These are phyloP conservation scores for Verticillium tricorpus DNA, from an alignment of 2,329 filamentous ascomycete genomes.

Conservation along the genomic window DNA sequence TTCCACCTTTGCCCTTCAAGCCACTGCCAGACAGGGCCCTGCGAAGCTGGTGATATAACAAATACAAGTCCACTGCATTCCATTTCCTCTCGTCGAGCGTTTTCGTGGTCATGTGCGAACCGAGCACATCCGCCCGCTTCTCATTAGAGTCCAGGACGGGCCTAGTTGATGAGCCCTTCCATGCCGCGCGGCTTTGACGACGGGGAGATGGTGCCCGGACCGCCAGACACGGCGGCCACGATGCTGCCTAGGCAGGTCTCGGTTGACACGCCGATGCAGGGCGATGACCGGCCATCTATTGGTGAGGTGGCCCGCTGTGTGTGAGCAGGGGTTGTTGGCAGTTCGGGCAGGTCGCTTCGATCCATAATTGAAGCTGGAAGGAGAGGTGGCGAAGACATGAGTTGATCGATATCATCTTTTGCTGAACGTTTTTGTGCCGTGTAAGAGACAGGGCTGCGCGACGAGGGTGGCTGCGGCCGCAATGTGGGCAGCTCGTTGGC, in stretches of 20 bases:
- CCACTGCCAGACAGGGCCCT: background rate
- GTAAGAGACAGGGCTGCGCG: conserved; percentile 7
- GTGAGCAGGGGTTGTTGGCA: background rate
- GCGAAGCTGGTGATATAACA: too few relatives aligned
- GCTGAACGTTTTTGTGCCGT: background rate
- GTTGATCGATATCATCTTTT: background rate
- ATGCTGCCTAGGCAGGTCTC: conserved; percentile 3
- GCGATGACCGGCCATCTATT: conserved; percentile 4
- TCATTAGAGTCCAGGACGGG: background rate
- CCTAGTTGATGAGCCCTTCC: conserved; percentile 29
- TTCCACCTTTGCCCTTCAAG: background rate
- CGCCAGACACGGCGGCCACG: conserved; percentile 1
- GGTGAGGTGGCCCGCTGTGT: background rate
- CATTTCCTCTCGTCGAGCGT: too few relatives aligned
- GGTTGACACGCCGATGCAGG: background rate
- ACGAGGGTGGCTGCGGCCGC: conserved; percentile 15
- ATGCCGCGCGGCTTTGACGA: conserved; percentile 35
- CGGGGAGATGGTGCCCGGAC: conserved; percentile 37
- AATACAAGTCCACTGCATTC: too few relatives aligned
- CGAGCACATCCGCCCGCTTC: background rate
- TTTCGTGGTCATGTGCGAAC: background rate
- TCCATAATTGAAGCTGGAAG: background rate
- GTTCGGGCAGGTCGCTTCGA: background rate
- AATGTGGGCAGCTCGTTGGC: conserved; percentile 15
- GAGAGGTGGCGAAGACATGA: background rate